Base-by-base conservation (phyloP, 352 stramenopile genomes). In the Elongisporangium anandrum region DNA sequence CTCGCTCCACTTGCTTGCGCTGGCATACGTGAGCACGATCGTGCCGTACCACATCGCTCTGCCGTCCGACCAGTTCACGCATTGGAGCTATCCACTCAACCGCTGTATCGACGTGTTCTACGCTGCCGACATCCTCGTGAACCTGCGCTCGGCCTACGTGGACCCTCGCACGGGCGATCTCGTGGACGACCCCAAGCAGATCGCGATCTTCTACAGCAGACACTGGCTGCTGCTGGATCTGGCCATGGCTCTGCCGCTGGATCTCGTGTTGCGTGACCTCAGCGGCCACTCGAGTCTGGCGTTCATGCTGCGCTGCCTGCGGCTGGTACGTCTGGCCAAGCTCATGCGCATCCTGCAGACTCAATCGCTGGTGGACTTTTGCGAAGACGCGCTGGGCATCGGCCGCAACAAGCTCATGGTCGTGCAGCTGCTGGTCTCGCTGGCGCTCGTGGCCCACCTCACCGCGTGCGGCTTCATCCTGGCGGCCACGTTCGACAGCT, bases 391-490 rank as follows among this genome's bases (percentile, higher is more conserved):
- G 16, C 34, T 74, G 6, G 61, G 58, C 26, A 53, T 74, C 48
- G 65, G 48, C 51, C 67, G 67, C 29, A 70, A 70, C 60, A 63
- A 58, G 51, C 57, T 74, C 41, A 47, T 70, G 3, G 59, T 67
- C 2, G 41, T 74, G 1, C 53, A 70, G 53, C 53, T 70, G 2
- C 13, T 70, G 24, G 29, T 24, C 1, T 61, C 57, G 24, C 68
- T 70, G 45, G 53, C 47, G 20, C 58, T 70, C 26, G 63, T 73
- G 4, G 67, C 64, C 5, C 67, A 70, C 22, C 59, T 65, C 54
- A 70, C 63, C 0, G 65, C 65, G 1, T 72, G 65, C 23, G 65
- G 65, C 13, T 72, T 72, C 41, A 52, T 66, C 19, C 58, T 72
- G 34, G 62, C 56, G 6, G 63, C 59, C 3, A 62, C 57, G 4